Base-by-base conservation (phyloP, 306 rosid genomes). In the Prunus mume region DNA sequence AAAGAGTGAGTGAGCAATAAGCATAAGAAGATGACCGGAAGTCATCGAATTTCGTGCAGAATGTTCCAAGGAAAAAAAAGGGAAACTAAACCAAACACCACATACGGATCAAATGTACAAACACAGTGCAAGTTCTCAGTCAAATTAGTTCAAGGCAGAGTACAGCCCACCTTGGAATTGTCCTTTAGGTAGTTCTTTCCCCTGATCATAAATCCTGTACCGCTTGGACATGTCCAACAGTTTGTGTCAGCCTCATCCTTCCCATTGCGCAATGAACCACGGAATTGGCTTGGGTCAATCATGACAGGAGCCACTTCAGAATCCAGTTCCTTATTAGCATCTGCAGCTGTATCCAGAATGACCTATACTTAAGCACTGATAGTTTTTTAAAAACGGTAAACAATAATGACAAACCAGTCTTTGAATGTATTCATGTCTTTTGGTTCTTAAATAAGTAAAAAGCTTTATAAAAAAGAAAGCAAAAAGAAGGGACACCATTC, bases 161-260 rank as follows among this genome's bases (percentile, higher is more conserved):
- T 46, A 46, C 52, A 72, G 74, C 86, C 61, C 58, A 90, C 98
- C 96, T 94, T 94, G 76, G 88, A 81, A 76, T 89, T 88, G 81
- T 94, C 98, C 84, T 89, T 90, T 19, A 91, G 84, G 81, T 94
- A 94, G 81, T 68, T 94, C 85, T 94, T 94, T 83, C 97, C 98
- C 74, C 98, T 87, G 71, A 94, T 84, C 98, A 78, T 94, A 80
- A 94, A 94, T 84, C 97, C 88, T 24, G 38, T 68, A 25, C 96
- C 96, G 70, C 86, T 76, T 51, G 98, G 96, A 73, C 86, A 74
- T 64, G 90, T 84, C 97, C 98, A 94, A 82, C 98, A 90, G 74
- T 94, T 79, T 71, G 89, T 81, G 76, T 90, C 97, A n/a, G 69
- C 75, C 5, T 85, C 91, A 80, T 81, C 84, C 75, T 81, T 81